These are phyloP conservation scores for Fusarium circinatum DNA, from an alignment of 2,329 filamentous ascomycete genomes.

Conservation along the genomic window DNA sequence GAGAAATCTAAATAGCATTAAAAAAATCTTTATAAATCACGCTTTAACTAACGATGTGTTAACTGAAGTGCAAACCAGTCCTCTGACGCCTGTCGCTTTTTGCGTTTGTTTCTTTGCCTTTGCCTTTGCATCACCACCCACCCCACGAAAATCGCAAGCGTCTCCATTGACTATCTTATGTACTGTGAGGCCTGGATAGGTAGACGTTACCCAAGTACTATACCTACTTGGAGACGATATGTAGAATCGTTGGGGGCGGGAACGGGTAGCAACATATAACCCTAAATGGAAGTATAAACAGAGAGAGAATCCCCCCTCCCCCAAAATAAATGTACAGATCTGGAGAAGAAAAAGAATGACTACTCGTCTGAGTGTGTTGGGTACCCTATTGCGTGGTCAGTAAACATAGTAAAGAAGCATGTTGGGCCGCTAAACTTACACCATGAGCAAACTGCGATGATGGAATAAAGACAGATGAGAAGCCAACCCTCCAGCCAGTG, in stretches of 20 bases:
- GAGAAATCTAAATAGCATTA: background rate
- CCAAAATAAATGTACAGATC: background rate
- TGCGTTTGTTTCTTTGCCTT: background rate
- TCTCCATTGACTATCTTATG: background rate
- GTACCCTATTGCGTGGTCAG: conserved; percentile 34
- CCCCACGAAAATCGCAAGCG: background rate
- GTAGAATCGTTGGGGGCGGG: background rate
- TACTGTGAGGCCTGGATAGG: background rate
- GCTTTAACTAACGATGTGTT: background rate
- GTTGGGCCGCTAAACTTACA: conserved; percentile 56
- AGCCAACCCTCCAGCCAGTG: conserved; percentile 85
- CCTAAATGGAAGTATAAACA: background rate
- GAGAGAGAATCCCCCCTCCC: background rate
- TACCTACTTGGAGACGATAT: background rate
- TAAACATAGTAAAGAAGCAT: background rate
- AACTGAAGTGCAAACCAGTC: background rate
- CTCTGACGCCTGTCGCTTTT: conserved; percentile 8
- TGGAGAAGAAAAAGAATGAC: background rate
- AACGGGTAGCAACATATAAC: background rate
- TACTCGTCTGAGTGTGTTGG: conserved; percentile 24
- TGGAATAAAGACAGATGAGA: conserved; percentile 80
- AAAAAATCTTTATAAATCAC: background rate
- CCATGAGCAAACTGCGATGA: conserved; percentile 77
- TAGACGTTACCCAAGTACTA: background rate
- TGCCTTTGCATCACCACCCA: background rate